Evolutionary conservation across 345 rosid species (phyloP).

Genomic region (Moricandia moricandioides): DNA sequence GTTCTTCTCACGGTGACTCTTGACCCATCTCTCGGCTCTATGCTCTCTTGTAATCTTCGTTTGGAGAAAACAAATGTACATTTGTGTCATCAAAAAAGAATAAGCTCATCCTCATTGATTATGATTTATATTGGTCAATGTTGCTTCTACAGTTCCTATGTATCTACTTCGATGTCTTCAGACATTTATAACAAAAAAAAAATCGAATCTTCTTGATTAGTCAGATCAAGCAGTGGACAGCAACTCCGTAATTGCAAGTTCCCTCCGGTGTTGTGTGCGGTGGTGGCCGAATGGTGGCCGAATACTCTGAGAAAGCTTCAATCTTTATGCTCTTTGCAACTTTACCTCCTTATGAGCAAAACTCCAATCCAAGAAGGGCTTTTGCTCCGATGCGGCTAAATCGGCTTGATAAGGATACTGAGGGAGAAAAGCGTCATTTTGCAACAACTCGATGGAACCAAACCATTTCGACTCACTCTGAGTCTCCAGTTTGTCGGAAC

Average conservation of each 20-base stretch:
- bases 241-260: slow-evolving; percentile 22
- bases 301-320: slow-evolving; percentile 4
- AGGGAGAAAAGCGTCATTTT: slow-evolving; percentile 50
- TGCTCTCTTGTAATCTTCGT: slow-evolving; percentile 30
- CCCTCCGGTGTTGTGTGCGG: neutral
- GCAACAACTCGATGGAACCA: slow-evolving; percentile 37
- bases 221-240: slow-evolving; percentile 8
- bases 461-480: slow-evolving; percentile 51
- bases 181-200: neutral
- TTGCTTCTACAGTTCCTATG: slow-evolving; percentile 18
- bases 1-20: slow-evolving; percentile 30
- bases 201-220: slow-evolving; percentile 13
- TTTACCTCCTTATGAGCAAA: slow-evolving; percentile 16
- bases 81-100: slow-evolving; percentile 28
- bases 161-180: neutral
- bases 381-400: slow-evolving; percentile 18
- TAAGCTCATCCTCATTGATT: slow-evolving; percentile 28
- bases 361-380: slow-evolving; percentile 28
- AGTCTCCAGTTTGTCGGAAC: slow-evolving; percentile 46
- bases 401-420: slow-evolving; percentile 44
- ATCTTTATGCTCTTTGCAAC: neutral
- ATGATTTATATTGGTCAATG: slow-evolving; percentile 10
- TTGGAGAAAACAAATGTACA: slow-evolving; percentile 33
- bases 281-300: too few species aligned
- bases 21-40: slow-evolving; percentile 6